A percentile compares a stretch with the other conserved stretches of the same genome.
Conservation (phyloP, 352 stramenopile genomes). For the Phytophthora litchii region DNA sequence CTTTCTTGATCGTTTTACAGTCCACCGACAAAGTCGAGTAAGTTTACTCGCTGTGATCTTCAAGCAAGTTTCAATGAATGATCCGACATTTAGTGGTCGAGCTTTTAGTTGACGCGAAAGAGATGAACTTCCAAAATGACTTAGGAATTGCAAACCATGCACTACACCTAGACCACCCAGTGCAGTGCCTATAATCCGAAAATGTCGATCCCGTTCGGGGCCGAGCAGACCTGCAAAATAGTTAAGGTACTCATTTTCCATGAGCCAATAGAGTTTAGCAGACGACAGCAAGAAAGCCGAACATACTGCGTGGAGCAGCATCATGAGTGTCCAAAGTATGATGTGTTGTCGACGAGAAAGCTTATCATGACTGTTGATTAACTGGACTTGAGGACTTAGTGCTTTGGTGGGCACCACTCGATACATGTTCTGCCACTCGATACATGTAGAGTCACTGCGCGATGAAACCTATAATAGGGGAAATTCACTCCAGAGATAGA, state of each 20-base stretch:
- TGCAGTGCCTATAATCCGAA: constrained; percentile 20
- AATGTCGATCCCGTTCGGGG: constrained; percentile 15
- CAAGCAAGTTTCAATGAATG: background rate
- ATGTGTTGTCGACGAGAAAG: constrained; percentile 18
- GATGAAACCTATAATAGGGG: too few species aligned
- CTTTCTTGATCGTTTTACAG: background rate
- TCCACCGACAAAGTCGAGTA: background rate
- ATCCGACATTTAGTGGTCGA: background rate
- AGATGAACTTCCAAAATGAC: constrained; percentile 5
- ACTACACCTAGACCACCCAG: constrained; percentile 16
- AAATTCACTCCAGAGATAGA: too few species aligned
- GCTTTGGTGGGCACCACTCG: background rate
- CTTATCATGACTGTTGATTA: background rate
- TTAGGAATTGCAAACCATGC: constrained; percentile 17
- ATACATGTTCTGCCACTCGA: constrained; percentile 13
- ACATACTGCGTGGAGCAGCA: constrained; percentile 20
- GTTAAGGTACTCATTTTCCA: constrained; percentile 41
- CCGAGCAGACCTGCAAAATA: constrained; percentile 43
- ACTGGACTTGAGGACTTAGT: constrained; percentile 4
- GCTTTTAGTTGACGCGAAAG: constrained; percentile 1
- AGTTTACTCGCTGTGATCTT: background rate
- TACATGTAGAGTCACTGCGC: too few species aligned
- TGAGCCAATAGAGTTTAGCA: constrained; percentile 33
- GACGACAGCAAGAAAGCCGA: constrained; percentile 27
- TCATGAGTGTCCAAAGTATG: constrained; percentile 18